Evolutionary conservation across 2,329 filamentous ascomycete genomes (phyloP).

Genomic region (Neofusicoccum parvum): DNA sequence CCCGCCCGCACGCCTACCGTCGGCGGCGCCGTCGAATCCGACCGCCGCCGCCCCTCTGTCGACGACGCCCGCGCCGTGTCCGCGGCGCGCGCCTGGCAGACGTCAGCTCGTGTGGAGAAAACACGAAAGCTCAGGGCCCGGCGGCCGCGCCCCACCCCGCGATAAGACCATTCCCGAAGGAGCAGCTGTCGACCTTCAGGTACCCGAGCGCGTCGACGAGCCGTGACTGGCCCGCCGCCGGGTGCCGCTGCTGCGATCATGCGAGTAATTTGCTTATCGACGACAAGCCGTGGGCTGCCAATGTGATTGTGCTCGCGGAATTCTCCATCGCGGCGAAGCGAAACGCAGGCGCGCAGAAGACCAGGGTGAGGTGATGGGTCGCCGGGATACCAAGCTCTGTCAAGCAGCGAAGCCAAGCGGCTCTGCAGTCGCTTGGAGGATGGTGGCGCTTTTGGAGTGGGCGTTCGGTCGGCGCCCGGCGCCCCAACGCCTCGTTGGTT

Average conservation of each 20-base stretch:
- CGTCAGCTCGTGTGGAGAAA: too few relatives aligned
- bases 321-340: not conserved
- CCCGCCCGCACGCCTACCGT: not conserved
- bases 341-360: not conserved
- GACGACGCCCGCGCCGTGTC: too few relatives aligned
- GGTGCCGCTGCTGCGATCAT: not conserved
- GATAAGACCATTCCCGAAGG: slow-evolving; percentile 14
- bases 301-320: not conserved
- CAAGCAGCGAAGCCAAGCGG: slow-evolving; percentile 1
- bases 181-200: slow-evolving; percentile 11
- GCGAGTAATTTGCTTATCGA: slow-evolving; percentile 7
- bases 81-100: too few relatives aligned
- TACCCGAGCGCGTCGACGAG: not conserved
- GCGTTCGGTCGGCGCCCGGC: not conserved
- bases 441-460: too few relatives aligned
- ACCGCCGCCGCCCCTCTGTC: not conserved
- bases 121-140: not conserved
- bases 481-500: not conserved
- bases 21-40: not conserved
- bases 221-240: too few relatives aligned
- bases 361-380: not conserved
- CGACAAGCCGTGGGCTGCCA: not conserved
- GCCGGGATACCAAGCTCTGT: not conserved
- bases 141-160: not conserved
- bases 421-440: not conserved